Base-by-base conservation (phyloP, 805 yeast species). In the Metschnikowia cerradonensis region DNA sequence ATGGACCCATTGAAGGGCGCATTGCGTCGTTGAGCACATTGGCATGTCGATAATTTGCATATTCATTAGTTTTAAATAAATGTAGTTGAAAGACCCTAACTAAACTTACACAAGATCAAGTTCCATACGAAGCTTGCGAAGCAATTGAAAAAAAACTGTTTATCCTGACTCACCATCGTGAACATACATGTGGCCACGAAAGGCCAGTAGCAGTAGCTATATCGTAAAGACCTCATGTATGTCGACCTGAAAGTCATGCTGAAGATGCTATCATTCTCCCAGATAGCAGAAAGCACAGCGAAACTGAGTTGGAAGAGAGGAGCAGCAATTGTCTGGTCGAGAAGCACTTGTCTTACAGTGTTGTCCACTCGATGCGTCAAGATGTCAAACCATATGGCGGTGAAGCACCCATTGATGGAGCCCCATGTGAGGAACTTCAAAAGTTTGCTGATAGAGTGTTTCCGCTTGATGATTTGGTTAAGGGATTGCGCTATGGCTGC, bases 1-100 rank as follows among this genome's bases (percentile, higher is more conserved):
- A 66, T 73, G 17, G 86, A 86, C 66, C 89, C 91, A n/a, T 73
- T 86, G 61, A 86, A 83, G 65, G 78, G 69, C 5, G 67, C 51
- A 1, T 55, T 51, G 44, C 55, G 48, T 33, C 52, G 48, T 14
- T 52, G 31, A 42, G 37, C 10, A 37, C 19, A 14, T 42, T 42
- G 38, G 22, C 6, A 20, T 33, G 20, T 34, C 34, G 45, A 42
- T 42, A 30, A 42, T 30, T 42, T 32, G 70, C 51, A 71, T 62
- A 58, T 56, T 53, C 40, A 52, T 50, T 34, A 23, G 41, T 39
- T 39, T n/a, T 22, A 22, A 39, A 14, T 39, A 39, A 39, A 20
- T 3, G 41, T 39, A 39, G 11, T 36, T 47, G 39, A 15, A 6
- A 22, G 23, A 8, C n/a, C 35, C 36, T 33, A 53, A 40, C 47